Evolutionary conservation across 23 red algal species (phyloP), one percentile per base, ranked within the genome.

Genomic region (Cyanidioschyzon merolae): DNA sequence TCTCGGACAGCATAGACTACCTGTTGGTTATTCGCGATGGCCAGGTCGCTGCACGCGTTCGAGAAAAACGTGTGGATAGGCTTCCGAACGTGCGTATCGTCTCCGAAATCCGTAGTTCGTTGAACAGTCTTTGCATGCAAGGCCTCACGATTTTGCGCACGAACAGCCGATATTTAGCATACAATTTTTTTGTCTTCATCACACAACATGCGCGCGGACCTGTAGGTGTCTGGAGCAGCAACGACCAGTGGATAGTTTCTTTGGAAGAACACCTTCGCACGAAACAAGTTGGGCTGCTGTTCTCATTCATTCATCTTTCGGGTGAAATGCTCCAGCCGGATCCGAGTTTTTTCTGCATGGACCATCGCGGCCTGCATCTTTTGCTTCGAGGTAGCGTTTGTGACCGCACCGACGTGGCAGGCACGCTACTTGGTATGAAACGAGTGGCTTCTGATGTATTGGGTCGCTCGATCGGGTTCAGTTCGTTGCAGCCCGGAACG

Each of bases 151-250:
- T 71, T 7, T 32, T 71, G 63, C 63, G 63, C 63, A 25, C 30
- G n/a, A 71, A 71, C 63, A 71, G 63, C 63, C 63, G 63, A 3
- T 25, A 25, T 25, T 7, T 71, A 12, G 2, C 21, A 27, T 71
- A 71, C 29, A 71, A 35, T 27, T 32, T 35, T 35, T 32, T 71
- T 27, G 63, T 71, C 7, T 71, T 71, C 32, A 25, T 71, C 7
- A 71, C 63, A 25, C n/a, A 71, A 71, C 63, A 35, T 7, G 63
- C 63, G 16, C 63, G 63, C 29, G 63, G 63, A 71, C 63, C 63
- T 3, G 7, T 71, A 7, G 63, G 63, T 35, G 63, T 7, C 12
- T 12, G 12, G n/a, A 71, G 30, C 63, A 32, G 63, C 29, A 27
- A 27, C 29, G 7, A 17, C n/a, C 12, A 71, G 16, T 71, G 63